Evolutionary conservation across 495 filamentous ascomycete species (phyloP).

Genomic region (Cudoniella acicularis): DNA sequence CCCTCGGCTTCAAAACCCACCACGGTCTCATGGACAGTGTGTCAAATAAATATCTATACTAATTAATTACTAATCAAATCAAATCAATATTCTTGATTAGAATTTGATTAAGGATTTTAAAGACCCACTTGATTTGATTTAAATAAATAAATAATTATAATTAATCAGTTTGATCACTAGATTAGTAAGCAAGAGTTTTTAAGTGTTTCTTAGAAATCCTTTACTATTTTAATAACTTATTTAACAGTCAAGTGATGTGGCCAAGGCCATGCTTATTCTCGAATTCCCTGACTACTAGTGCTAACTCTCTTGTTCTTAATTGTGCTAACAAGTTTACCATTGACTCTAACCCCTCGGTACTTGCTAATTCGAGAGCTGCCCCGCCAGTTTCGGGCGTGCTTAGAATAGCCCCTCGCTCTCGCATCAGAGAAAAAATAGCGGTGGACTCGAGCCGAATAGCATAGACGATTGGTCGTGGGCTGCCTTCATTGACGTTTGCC

Average conservation of each 20-base stretch:
- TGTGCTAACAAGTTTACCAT: not conserved
- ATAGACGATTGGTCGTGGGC: not conserved
- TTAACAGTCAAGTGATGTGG: not conserved
- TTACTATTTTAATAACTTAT: too few relatives aligned
- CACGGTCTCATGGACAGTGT: too few relatives aligned
- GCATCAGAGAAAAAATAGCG: not conserved
- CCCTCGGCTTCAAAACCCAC: too few relatives aligned
- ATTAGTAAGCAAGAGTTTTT: too few relatives aligned
- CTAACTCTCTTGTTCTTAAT: not conserved
- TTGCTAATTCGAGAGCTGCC: not conserved
- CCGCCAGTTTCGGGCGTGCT: not conserved
- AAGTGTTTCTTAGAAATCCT: too few relatives aligned
- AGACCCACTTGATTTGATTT: too few relatives aligned
- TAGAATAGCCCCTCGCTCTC: not conserved
- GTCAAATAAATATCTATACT: too few relatives aligned
- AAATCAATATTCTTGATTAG: too few relatives aligned
- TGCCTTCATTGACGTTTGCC: constrained; percentile 22
- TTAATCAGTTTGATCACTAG: too few relatives aligned
- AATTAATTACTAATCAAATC: too few relatives aligned
- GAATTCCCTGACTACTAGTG: not conserved
- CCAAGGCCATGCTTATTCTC: not conserved
- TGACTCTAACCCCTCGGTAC: not conserved
- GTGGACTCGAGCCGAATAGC: not conserved
- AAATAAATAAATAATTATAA: too few relatives aligned
- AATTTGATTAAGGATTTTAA: too few relatives aligned